Percentiles rank a stretch among this genome's conserved stretches.
These are phyloP conservation scores for Daldinia sp. DNA, from an alignment of 2,329 filamentous ascomycete species.

Conservation along the genomic window DNA sequence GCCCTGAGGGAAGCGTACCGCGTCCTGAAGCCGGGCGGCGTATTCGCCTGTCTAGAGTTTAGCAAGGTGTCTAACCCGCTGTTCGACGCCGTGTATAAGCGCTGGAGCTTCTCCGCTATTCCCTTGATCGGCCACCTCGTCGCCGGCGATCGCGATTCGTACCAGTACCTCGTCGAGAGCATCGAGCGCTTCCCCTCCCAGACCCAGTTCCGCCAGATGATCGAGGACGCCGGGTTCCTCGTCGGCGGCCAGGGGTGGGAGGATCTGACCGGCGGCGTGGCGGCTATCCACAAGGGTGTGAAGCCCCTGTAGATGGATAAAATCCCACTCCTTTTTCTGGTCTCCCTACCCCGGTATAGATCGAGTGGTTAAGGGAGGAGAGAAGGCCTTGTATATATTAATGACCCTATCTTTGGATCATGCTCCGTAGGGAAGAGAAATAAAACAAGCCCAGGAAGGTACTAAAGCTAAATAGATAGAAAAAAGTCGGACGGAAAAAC, in stretches of 20 bases:
- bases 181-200: conserved; percentile 94
- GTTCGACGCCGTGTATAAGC: conserved; percentile 89
- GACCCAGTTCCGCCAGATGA: conserved; percentile 85
- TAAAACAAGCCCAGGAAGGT: not conserved
- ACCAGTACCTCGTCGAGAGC: conserved; percentile 98
- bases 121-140: conserved; percentile 96
- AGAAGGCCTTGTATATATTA: conserved; percentile 7
- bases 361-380: not conserved
- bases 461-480: conserved; percentile 13
- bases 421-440: not conserved
- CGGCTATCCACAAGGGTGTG: conserved; percentile 95
- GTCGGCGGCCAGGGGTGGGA: conserved; percentile 88
- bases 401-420: not conserved
- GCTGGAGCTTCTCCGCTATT: conserved; percentile 95
- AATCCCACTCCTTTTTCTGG: too few relatives aligned
- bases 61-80: conserved; percentile 76
- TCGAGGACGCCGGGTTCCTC: conserved; percentile 84
- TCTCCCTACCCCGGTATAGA: not conserved
- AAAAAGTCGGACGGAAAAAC: not conserved
- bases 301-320: conserved; percentile 71
- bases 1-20: conserved; percentile 87
- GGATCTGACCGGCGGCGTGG: conserved; percentile 91
- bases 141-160: conserved; percentile 92
- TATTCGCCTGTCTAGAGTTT: conserved; percentile 98
- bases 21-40: conserved; percentile 91